phyloP scores from a whole-genome alignment of 129 eudicot species.

The Flaveria brownii region DNA sequence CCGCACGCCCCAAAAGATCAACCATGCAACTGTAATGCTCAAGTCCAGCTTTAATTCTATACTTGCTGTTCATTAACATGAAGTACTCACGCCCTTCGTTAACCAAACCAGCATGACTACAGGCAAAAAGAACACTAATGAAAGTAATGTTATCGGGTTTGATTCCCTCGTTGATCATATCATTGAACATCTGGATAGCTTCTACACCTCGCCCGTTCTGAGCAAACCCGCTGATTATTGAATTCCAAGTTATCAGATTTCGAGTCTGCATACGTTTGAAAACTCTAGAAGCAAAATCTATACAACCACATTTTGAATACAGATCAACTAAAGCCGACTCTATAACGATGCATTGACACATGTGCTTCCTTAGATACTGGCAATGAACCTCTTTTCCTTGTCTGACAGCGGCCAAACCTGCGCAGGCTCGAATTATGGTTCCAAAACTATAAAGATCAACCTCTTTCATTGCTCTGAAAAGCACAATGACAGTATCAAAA shows the following conservation, averaged over 20 bases:
- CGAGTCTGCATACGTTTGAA: slow-evolving; percentile 51
- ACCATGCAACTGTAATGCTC: slow-evolving; percentile 75
- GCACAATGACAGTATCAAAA: slow-evolving; percentile 48
- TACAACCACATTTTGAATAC: slow-evolving; percentile 77
- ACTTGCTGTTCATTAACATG: slow-evolving; percentile 45
- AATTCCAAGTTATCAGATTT: slow-evolving; percentile 76
- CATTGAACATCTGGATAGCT: slow-evolving; percentile 50
- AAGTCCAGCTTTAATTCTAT: slow-evolving; percentile 49
- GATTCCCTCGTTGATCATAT: slow-evolving; percentile 57
- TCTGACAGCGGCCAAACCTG: slow-evolving; percentile 76
- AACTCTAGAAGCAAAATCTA: slow-evolving; percentile 64
- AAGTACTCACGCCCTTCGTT: slow-evolving; percentile 62
- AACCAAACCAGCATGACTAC: slow-evolving; percentile 81
- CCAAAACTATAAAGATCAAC: slow-evolving; percentile 75
- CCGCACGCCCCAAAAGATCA: slow-evolving; percentile 77
- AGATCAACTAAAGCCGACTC: slow-evolving; percentile 92
- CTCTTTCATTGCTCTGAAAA: slow-evolving; percentile 52
- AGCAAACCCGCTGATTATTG: slow-evolving; percentile 76
- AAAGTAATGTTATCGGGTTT: slow-evolving; percentile 63
- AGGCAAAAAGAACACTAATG: slow-evolving; percentile 70
- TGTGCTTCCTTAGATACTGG: slow-evolving; percentile 61
- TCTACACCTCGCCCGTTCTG: slow-evolving; percentile 76
- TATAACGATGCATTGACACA: slow-evolving; percentile 56
- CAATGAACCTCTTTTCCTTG: slow-evolving; percentile 83
- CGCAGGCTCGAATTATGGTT: slow-evolving; percentile 87